Conservation (phyloP, 345 rosid species). For the Anacardium occidentale region DNA sequence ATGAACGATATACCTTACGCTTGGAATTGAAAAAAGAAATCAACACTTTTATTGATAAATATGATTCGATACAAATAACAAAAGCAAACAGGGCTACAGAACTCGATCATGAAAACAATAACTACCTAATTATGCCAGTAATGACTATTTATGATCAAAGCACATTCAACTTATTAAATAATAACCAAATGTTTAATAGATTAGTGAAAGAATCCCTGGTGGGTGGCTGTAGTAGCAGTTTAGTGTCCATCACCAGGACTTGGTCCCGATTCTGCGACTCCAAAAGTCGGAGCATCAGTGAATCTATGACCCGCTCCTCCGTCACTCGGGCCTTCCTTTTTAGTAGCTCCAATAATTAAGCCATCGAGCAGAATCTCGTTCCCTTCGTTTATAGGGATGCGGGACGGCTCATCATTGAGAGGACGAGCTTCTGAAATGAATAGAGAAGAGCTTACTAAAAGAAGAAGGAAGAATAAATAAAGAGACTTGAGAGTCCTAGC, state of each 20-base stretch:
- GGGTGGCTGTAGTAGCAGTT: background rate
- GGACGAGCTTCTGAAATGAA: conserved; percentile 37
- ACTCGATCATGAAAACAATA: too few species aligned
- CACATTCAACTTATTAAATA: background rate
- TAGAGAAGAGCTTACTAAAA: conserved; percentile 17
- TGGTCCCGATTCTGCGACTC: conserved; percentile 28
- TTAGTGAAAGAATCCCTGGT: conserved; percentile 12
- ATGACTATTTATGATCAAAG: background rate
- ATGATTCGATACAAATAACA: too few species aligned
- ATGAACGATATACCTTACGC: too few species aligned
- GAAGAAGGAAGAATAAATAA: conserved; percentile 12
- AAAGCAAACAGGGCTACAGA: background rate
- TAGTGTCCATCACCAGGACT: conserved; percentile 39
- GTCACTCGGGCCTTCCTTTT: conserved; percentile 39
- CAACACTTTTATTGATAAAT: background rate
- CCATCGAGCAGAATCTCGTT: conserved; percentile 22
- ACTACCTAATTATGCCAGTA: too few species aligned
- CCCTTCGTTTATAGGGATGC: conserved; percentile 19
- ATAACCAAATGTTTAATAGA: background rate
- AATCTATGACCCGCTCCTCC: conserved; percentile 33
- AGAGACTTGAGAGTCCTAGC: conserved; percentile 20
- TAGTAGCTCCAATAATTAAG: conserved; percentile 29
- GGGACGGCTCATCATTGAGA: conserved; percentile 12
- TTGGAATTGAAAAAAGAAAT: too few species aligned
- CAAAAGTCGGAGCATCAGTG: conserved; percentile 9